Conservation (phyloP, 305 asterid genomes). For the Solanum chacoense region DNA sequence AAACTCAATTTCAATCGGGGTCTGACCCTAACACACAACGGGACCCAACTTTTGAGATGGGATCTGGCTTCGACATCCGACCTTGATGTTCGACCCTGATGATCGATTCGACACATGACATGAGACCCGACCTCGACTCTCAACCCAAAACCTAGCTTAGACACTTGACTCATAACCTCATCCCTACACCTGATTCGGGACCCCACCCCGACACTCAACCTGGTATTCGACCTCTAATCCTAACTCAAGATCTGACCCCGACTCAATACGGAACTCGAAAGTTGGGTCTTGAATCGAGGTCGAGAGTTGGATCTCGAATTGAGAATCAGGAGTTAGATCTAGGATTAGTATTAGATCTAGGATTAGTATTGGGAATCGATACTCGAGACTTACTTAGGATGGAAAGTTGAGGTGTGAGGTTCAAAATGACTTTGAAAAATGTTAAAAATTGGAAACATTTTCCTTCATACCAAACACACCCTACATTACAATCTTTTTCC, state of each 20-base stretch:
- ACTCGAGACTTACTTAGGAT: not conserved
- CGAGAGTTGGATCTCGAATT: not conserved
- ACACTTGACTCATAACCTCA: not conserved
- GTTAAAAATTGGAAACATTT: not conserved
- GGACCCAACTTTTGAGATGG: not conserved
- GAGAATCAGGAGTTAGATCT: not conserved
- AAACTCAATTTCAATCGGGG: not conserved
- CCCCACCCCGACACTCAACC: not conserved
- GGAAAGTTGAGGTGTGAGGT: not conserved
- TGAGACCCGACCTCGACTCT: not conserved
- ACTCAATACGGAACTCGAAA: not conserved
- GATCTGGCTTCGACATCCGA: not conserved
- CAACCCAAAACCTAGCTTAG: not conserved
- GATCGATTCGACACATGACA: not conserved
- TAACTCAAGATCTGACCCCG: not conserved
- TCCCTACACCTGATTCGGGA: not conserved
- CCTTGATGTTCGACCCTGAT: not conserved
- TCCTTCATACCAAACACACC: not conserved
- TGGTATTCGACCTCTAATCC: not conserved
- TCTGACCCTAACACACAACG: not conserved
- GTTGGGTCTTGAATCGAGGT: not conserved
- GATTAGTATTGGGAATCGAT: not conserved
- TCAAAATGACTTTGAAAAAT: not conserved
- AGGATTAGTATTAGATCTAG: not conserved
- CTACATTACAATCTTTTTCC: not conserved